Evolutionary conservation across 768 basidiomycete genomes (phyloP).

Genomic region (Tephrocybe sp.): DNA sequence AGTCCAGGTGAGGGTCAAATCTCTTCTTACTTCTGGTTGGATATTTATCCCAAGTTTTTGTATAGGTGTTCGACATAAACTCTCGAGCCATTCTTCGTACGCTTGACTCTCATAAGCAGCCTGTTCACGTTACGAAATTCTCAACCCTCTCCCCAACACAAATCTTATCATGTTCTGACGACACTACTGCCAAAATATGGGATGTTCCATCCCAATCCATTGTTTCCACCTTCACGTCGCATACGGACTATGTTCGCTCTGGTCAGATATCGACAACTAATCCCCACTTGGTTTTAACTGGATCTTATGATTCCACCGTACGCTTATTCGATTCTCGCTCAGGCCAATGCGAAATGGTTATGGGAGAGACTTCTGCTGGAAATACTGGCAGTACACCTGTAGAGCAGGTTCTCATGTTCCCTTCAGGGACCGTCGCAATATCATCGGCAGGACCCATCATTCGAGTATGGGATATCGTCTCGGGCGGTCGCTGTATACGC

Average conservation of each 20-base stretch:
- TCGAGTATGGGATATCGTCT: slow-evolving; percentile 92
- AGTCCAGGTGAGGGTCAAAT: slow-evolving; percentile 54
- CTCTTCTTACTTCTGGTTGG: neutral
- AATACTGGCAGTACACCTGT: slow-evolving; percentile 58
- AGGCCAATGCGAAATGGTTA: slow-evolving; percentile 79
- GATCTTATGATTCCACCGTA: slow-evolving; percentile 92
- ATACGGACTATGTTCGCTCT: slow-evolving; percentile 95
- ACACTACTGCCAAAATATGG: slow-evolving; percentile 92
- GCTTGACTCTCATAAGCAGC: slow-evolving; percentile 91
- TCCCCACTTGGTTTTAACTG: slow-evolving; percentile 84
- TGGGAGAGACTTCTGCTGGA: slow-evolving; percentile 45
- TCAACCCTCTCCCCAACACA: slow-evolving; percentile 79
- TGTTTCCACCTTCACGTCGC: slow-evolving; percentile 75
- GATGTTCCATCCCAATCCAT: slow-evolving; percentile 89
- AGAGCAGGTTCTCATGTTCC: slow-evolving; percentile 91
- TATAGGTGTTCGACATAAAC: slow-evolving; percentile 87
- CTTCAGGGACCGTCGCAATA: slow-evolving; percentile 80
- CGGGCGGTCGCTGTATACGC: slow-evolving; percentile 83
- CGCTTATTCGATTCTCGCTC: slow-evolving; percentile 85
- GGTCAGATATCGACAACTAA: slow-evolving; percentile 83
- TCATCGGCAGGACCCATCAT: slow-evolving; percentile 91
- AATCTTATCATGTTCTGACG: slow-evolving; percentile 93
- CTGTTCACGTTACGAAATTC: slow-evolving; percentile 93
- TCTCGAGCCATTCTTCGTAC: slow-evolving; percentile 92
- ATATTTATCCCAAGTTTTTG: slow-evolving; percentile 1